Evolutionary conservation across 2,329 filamentous ascomycete genomes (phyloP).

Genomic region (Lachnellula suecica): DNA sequence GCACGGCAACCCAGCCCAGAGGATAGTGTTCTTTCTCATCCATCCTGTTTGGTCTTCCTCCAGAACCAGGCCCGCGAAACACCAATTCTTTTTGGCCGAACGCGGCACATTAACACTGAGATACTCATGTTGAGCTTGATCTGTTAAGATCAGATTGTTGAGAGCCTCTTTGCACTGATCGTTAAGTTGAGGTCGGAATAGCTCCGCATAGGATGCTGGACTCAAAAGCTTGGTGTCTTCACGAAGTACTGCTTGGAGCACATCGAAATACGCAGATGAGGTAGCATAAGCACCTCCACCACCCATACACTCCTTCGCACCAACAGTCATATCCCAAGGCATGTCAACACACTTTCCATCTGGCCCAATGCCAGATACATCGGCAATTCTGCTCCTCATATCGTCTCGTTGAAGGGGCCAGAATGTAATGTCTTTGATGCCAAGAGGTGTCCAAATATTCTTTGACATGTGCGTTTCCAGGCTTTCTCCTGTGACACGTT

Average conservation of each 20-base stretch:
- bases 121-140: neutral
- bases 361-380: slow-evolving; percentile 5
- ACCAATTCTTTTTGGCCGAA: neutral
- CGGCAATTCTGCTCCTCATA: slow-evolving; percentile 5
- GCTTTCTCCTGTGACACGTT: slow-evolving; percentile 33
- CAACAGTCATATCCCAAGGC: neutral
- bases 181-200: slow-evolving; percentile 48
- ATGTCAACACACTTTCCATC: slow-evolving; percentile 9
- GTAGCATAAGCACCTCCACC: slow-evolving; percentile 37
- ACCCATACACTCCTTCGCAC: slow-evolving; percentile 21
- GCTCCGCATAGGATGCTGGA: slow-evolving; percentile 38
- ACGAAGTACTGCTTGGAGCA: slow-evolving; percentile 45
- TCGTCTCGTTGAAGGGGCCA: slow-evolving; percentile 18
- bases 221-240: slow-evolving; percentile 49
- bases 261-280: slow-evolving; percentile 40
- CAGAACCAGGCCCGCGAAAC: neutral
- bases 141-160: slow-evolving; percentile 16
- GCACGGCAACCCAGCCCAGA: slow-evolving; percentile 5
- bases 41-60: neutral
- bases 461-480: slow-evolving; percentile 23
- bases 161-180: slow-evolving; percentile 17
- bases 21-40: neutral
- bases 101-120: neutral
- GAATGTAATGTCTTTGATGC: slow-evolving; percentile 25
- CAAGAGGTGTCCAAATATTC: slow-evolving; percentile 24